Evolutionary conservation across 306 rosid genomes (phyloP), one percentile per base, ranked within the genome.

Genomic region (Rosa persica): DNA sequence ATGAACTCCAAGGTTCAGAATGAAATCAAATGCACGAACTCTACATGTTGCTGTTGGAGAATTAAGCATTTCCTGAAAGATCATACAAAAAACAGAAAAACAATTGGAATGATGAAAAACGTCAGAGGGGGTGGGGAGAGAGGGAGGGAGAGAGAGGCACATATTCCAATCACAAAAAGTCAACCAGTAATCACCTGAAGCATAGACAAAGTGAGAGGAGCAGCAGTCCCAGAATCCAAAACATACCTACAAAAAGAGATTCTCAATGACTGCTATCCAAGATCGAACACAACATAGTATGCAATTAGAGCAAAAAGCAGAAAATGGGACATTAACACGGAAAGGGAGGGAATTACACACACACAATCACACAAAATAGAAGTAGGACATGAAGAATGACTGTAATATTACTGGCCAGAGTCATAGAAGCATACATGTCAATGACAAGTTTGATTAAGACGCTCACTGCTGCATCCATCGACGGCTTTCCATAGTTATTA

Each of bases 401-500:
- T 68, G 67, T 20, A 82, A 76, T 67, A 57, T 75, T 78, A 47
- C 52, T 68, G 69, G 77, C 79, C 58, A 83, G 76, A 72, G 75
- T 76, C 34, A 79, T 76, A 20, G 74, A 67, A 83, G 88, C 99
- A 84, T 96, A 96, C 99, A 96, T 96, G 96, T 96, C 99, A 87
- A 96, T 91, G 20, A 96, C 89, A 65, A 96, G 94, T 83, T 96
- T 96, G 78, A 96, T 89, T 74, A 96, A 97, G 87, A 96, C 99
- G 93, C 99, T 96, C 85, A 90, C 97, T 75, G 99, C 99, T 83
- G 93, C 98, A 83, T 96, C 99, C 82, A 93, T 90, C 20, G 98
- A 93, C 47, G 98, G 97, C 85, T 87, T 96, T 85, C 97, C 89
- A 78, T 90, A 79, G 79, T 80, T 88, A 82, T 82, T 91, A 88